Conservation (phyloP, 2,329 filamentous ascomycete species). For the Stromatinia cepivora region DNA sequence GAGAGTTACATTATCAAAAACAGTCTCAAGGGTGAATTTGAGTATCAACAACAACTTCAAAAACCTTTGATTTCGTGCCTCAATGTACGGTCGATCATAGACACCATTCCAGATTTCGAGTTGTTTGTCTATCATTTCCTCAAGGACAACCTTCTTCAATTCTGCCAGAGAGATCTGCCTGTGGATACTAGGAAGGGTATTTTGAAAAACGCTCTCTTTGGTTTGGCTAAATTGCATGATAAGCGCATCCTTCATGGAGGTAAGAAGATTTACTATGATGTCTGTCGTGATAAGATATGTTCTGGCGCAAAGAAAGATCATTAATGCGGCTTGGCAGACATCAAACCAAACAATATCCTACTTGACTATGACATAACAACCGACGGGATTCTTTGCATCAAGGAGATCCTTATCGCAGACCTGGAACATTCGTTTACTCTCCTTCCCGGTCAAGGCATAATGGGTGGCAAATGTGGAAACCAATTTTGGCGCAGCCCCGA, state of each 20-base stretch:
- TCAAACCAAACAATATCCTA: slow-evolving; percentile 49
- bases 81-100: neutral
- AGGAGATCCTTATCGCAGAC: neutral
- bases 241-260: slow-evolving; percentile 44
- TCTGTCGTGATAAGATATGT: neutral
- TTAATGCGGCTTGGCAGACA: slow-evolving; percentile 37
- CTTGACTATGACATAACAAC: slow-evolving; percentile 41
- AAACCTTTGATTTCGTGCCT: neutral
- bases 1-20: slow-evolving; percentile 12
- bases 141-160: slow-evolving; percentile 9
- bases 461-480: slow-evolving; percentile 45
- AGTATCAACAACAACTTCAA: slow-evolving; percentile 9
- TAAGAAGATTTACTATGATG: slow-evolving; percentile 23
- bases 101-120: neutral
- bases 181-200: slow-evolving; percentile 42
- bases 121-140: slow-evolving; percentile 12
- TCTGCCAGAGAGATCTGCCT: slow-evolving; percentile 2
- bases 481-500: slow-evolving; percentile 50
- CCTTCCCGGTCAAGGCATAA: neutral
- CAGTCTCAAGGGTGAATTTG: neutral
- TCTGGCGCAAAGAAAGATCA: neutral
- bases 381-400: neutral
- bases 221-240: slow-evolving; percentile 44
- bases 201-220: slow-evolving; percentile 46
- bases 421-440: neutral